Conservation (phyloP, 306 rosid species). For the Lagenaria siceraria region DNA sequence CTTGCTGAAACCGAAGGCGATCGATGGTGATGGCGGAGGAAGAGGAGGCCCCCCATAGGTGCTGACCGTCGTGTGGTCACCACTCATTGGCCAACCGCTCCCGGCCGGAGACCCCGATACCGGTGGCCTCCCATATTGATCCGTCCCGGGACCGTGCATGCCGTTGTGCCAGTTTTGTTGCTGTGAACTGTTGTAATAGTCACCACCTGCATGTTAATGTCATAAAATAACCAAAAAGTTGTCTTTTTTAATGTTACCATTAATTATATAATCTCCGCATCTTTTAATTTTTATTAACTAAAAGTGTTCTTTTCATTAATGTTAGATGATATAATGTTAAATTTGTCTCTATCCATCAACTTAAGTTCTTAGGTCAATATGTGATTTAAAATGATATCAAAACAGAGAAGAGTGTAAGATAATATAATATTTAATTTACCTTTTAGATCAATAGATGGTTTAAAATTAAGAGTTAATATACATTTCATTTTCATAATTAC, state of each 20-base stretch:
- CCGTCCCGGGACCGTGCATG: constrained; percentile 18
- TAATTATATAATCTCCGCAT: too few species aligned
- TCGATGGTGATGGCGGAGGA: constrained; percentile 67
- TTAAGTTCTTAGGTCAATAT: too few species aligned
- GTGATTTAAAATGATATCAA: too few species aligned
- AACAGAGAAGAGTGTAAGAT: too few species aligned
- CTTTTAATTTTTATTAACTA: too few species aligned
- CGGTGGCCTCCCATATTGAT: constrained; percentile 40
- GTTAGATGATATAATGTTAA: too few species aligned
- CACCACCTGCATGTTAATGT: constrained; percentile 14
- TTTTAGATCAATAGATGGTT: too few species aligned
- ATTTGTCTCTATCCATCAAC: too few species aligned
- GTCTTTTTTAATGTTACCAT: neutral
- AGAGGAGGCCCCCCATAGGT: constrained; percentile 28
- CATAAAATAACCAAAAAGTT: neutral
- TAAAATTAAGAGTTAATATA: too few species aligned
- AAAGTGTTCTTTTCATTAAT: too few species aligned
- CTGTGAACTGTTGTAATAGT: constrained; percentile 26
- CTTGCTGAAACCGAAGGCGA: constrained; percentile 47
- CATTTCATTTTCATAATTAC: too few species aligned
- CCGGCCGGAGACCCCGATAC: constrained; percentile 10
- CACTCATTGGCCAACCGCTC: constrained; percentile 28
- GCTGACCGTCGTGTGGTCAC: constrained; percentile 32
- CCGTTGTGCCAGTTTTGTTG: constrained; percentile 23
- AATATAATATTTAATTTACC: too few species aligned